Conservation (phyloP, 768 basidiomycete species). For the Agrocybe praecox region DNA sequence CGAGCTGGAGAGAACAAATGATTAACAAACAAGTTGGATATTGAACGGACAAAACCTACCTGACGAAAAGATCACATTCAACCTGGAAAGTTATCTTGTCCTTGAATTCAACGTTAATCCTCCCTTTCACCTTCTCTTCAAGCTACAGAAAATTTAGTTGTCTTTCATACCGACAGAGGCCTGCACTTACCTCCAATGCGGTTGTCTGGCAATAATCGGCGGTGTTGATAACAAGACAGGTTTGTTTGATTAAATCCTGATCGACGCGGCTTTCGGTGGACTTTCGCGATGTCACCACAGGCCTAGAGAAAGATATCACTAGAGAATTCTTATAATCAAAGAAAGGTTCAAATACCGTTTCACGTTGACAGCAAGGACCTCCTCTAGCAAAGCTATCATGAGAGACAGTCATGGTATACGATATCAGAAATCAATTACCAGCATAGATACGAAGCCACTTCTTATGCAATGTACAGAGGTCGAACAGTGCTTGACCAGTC, state of each 20-base stretch:
- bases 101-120: conserved; percentile 74
- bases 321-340: too few relatives aligned
- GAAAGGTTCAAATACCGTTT: too few relatives aligned
- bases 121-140: conserved; percentile 88
- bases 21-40: background rate
- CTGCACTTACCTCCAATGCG: conserved; percentile 68
- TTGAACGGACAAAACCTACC: conserved; percentile 45
- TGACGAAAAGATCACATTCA: conserved; percentile 88
- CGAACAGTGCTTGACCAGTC: conserved; percentile 80
- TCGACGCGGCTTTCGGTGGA: conserved; percentile 86
- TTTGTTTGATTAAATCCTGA: conserved; percentile 71
- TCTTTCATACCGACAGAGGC: background rate
- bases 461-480: conserved; percentile 79
- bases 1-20: conserved; percentile 47
- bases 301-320: conserved; percentile 26
- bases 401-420: background rate
- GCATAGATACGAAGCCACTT: conserved; percentile 97
- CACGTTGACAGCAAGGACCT: conserved; percentile 74
- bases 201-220: conserved; percentile 97
- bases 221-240: conserved; percentile 92
- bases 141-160: conserved; percentile 50
- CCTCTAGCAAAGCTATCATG: conserved; percentile 56
- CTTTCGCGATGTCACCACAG: conserved; percentile 51
- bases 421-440: conserved; percentile 46
- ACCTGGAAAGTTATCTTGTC: conserved; percentile 81